A percentile compares a stretch with the other conserved stretches of the same genome.
These are phyloP conservation scores for Botryotinia globosa DNA, from an alignment of 2,329 filamentous ascomycete species.

Conservation along the genomic window DNA sequence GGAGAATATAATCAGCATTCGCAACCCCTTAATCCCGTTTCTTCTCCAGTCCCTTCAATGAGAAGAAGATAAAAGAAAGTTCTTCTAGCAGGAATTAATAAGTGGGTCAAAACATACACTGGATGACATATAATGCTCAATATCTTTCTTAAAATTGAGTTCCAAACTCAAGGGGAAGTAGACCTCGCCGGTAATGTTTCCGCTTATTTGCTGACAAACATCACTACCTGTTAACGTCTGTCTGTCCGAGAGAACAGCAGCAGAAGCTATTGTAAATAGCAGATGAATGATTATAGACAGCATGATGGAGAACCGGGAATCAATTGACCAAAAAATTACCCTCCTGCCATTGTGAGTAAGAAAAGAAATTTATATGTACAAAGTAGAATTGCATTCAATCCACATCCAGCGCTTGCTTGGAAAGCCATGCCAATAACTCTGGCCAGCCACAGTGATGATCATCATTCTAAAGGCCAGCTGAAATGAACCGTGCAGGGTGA, in stretches of 20 bases:
- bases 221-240: not conserved
- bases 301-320: not conserved
- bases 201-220: constrained; percentile 15
- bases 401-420: not conserved
- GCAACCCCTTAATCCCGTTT: not conserved
- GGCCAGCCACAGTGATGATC: not conserved
- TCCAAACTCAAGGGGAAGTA: not conserved
- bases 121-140: constrained; percentile 36
- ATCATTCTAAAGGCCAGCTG: not conserved
- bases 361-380: not conserved
- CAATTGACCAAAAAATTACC: not conserved
- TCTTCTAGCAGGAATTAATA: not conserved
- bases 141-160: constrained; percentile 21
- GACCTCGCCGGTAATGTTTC: constrained; percentile 9
- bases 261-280: constrained; percentile 1
- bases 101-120: constrained; percentile 22
- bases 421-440: not conserved
- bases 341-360: not conserved
- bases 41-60: not conserved
- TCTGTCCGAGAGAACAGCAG: not conserved
- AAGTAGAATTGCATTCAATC: not conserved
- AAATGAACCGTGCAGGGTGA: not conserved
- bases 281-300: not conserved
- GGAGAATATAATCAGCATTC: not conserved
- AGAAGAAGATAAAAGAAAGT: not conserved